phyloP scores from a whole-genome alignment of 305 asterid species.

The Stenogyne calaminthoides region DNA sequence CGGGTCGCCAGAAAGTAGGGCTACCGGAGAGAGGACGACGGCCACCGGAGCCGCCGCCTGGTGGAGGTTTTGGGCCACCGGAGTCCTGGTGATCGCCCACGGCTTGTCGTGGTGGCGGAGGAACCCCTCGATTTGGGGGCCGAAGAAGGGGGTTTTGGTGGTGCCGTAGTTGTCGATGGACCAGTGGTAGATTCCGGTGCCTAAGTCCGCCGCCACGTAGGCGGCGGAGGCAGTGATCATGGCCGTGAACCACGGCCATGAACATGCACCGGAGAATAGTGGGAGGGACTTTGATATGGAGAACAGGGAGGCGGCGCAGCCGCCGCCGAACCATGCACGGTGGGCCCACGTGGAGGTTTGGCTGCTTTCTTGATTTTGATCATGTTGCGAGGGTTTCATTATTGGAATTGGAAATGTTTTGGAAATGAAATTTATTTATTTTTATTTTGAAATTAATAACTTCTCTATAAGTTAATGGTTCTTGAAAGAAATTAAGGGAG shows the following conservation, averaged over 20 bases:
- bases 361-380: constrained; percentile 21
- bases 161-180: constrained; percentile 55
- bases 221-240: constrained; percentile 30
- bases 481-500: no score
- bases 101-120: constrained; percentile 51
- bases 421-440: not conserved
- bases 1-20: constrained; percentile 20
- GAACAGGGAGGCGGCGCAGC: no score
- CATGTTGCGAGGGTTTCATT: not conserved
- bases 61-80: constrained; percentile 40
- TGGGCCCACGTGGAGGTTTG: constrained; percentile 46
- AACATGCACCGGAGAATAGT: not conserved
- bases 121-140: constrained; percentile 46
- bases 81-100: constrained; percentile 36
- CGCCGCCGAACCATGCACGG: constrained; percentile 48
- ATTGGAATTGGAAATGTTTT: not conserved
- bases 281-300: constrained; percentile 36
- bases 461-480: not conserved
- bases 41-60: constrained; percentile 33
- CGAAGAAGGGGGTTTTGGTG: constrained; percentile 42
- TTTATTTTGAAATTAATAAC: not conserved
- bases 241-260: constrained; percentile 27
- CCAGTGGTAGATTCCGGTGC: constrained; percentile 55
- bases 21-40: constrained; percentile 12
- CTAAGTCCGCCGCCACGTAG: constrained; percentile 48